Conservation (phyloP, 176 grass and related monocot species). For the Canna indica region DNA sequence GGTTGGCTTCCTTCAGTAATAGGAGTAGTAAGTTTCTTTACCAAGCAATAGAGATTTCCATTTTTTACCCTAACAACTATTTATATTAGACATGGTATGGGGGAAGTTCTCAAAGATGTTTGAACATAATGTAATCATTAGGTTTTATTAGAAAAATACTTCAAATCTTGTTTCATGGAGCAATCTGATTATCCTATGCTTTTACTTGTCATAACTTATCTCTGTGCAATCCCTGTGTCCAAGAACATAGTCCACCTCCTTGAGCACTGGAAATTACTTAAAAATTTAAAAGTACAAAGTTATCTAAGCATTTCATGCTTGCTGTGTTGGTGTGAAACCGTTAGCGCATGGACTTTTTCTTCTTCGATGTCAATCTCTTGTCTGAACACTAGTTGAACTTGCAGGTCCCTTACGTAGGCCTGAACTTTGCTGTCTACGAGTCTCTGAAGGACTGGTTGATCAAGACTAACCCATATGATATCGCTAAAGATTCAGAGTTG, state of each 20-base stretch:
- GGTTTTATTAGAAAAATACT: background rate
- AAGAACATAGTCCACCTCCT: background rate
- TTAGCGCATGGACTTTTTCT: background rate
- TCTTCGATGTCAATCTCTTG: background rate
- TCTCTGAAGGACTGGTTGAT: conserved; percentile 83
- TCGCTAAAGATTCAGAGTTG: conserved; percentile 66
- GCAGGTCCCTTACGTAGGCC: conserved; percentile 87
- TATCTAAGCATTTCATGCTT: no score
- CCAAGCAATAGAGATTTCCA: background rate
- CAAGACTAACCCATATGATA: conserved; percentile 44
- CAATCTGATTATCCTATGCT: background rate
- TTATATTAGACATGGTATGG: no score
- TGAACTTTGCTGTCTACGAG: conserved; percentile 98
- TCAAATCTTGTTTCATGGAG: background rate
- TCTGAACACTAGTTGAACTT: conserved; percentile 17
- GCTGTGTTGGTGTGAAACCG: background rate
- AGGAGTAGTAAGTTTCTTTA: conserved; percentile 73
- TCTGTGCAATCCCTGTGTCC: background rate
- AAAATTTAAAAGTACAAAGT: no score
- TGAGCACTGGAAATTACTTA: no score
- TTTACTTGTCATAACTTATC: background rate
- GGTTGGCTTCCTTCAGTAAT: conserved; percentile 99
- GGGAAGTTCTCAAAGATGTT: no score
- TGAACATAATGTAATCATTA: no score
- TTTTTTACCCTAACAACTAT: background rate